These are phyloP conservation scores for Drechslera avenae DNA, from an alignment of 2,329 filamentous ascomycete species.

Conservation along the genomic window DNA sequence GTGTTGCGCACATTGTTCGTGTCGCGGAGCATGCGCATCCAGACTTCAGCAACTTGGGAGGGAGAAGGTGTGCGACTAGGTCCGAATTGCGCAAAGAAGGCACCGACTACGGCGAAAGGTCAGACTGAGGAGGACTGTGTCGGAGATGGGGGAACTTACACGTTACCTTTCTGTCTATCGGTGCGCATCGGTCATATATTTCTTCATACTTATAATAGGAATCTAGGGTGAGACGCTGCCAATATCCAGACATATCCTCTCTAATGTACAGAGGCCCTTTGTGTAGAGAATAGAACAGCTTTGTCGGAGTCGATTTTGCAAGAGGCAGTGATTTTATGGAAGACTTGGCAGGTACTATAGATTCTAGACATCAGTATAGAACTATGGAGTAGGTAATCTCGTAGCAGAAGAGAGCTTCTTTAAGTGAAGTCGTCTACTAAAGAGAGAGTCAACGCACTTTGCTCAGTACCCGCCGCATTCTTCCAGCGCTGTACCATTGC, in stretches of 20 bases:
- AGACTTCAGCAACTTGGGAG: conserved; percentile 2
- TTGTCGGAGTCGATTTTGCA: neutral
- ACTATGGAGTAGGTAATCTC: neutral
- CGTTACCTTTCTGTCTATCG: conserved; percentile 4
- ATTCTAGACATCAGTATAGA: neutral
- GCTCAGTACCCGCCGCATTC: conserved; percentile 4
- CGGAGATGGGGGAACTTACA: neutral
- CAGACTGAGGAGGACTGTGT: neutral
- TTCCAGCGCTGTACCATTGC: neutral
- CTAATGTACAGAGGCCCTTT: conserved; percentile 10
- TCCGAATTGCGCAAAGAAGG: conserved; percentile 9
- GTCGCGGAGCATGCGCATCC: conserved; percentile 10
- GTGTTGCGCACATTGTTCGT: neutral
- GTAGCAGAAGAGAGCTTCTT: neutral
- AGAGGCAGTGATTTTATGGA: neutral
- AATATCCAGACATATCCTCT: conserved; percentile 4
- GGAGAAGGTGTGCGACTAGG: neutral
- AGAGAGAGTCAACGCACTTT: conserved; percentile 12
- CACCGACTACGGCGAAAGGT: neutral
- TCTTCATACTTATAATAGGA: conserved; percentile 10
- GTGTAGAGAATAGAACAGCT: conserved; percentile 12
- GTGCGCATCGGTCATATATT: conserved; percentile 6
- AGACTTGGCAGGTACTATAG: neutral
- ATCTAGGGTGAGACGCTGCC: conserved; percentile 10
- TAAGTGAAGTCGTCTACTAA: conserved; percentile 1